These are phyloP conservation scores for Microbotryomycetes sp. DNA, from an alignment of 1,284 basidiomycete genomes.

Conservation along the genomic window DNA sequence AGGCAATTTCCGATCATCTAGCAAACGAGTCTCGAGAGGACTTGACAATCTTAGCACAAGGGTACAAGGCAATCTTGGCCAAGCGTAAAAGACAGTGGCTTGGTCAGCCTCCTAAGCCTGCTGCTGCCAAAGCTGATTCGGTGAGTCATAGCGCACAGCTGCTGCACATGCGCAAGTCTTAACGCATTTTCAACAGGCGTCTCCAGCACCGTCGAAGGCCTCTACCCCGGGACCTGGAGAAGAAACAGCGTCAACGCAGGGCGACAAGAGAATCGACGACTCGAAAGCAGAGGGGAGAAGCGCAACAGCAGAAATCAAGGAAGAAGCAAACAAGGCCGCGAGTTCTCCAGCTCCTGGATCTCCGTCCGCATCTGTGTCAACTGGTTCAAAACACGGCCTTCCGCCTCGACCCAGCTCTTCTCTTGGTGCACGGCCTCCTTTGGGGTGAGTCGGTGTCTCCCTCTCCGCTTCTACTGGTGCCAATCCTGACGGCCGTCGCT, in stretches of 20 bases:
- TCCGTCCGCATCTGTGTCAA: background rate
- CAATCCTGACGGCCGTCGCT: no score
- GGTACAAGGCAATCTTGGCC: slow-evolving; percentile 44
- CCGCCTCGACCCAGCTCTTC: background rate
- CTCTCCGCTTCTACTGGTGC: no score
- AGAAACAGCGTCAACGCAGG: background rate
- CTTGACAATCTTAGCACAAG: slow-evolving; percentile 68
- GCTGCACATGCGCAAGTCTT: background rate
- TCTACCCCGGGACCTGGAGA: background rate
- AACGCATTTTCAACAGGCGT: background rate
- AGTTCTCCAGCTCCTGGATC: no score
- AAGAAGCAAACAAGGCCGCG: background rate
- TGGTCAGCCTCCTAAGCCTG: slow-evolving; percentile 14
- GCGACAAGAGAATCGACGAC: background rate
- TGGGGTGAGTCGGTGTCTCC: background rate
- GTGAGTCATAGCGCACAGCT: background rate
- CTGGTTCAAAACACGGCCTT: background rate
- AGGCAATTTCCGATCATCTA: slow-evolving; percentile 60
- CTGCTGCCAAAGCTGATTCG: background rate
- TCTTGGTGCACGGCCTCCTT: background rate
- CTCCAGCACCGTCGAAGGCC: slow-evolving; percentile 1
- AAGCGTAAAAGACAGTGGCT: slow-evolving; percentile 31
- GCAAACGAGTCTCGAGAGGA: slow-evolving; percentile 57
- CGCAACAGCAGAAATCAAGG: background rate
- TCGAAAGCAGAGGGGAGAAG: background rate